These are phyloP conservation scores for Breynia disticha DNA, from an alignment of 441 rosid genomes.

Conservation along the genomic window DNA sequence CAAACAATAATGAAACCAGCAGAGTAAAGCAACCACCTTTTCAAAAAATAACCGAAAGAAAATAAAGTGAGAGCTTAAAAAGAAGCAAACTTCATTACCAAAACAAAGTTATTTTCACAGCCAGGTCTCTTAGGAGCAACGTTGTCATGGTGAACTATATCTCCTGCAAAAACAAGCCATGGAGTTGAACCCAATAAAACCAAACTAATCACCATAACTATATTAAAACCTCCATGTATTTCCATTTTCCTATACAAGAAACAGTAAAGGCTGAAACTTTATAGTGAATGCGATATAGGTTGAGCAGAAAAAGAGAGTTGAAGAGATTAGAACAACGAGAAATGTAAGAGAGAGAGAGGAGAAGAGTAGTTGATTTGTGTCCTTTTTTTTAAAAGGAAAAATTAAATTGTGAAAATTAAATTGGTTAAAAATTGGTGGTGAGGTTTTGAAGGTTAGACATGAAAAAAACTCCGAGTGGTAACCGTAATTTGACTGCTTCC, in stretches of 20 bases:
- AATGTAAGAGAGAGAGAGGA: conserved; percentile 1
- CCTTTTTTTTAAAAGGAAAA: background rate
- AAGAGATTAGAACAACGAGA: conserved; percentile 10
- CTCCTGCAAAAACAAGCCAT: conserved; percentile 50
- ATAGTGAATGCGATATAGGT: conserved; percentile 2
- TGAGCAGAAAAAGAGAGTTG: conserved; percentile 3
- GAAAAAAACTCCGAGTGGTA: conserved; percentile 25
- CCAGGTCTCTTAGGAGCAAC: conserved; percentile 91
- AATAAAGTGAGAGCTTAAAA: conserved; percentile 13
- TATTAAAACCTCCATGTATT: background rate
- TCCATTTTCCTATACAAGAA: background rate
- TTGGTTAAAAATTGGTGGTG: background rate
- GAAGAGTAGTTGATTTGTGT: conserved; percentile 1
- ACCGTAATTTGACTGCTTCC: conserved; percentile 20
- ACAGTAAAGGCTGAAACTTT: background rate
- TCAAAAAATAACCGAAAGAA: background rate
- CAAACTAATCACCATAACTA: background rate
- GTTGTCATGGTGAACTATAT: conserved; percentile 83
- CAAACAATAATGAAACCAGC: too few relatives aligned
- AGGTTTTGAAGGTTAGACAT: conserved; percentile 20
- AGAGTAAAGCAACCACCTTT: background rate
- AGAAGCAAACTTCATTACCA: conserved; percentile 35
- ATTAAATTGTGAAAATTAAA: background rate
- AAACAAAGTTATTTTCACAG: conserved; percentile 88
- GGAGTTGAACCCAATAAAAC: conserved; percentile 25